A percentile compares a stretch with the other conserved stretches of the same genome.
phyloP scores from a whole-genome alignment of 495 filamentous ascomycete genomes.

The Polyplosphaeria fusca region DNA sequence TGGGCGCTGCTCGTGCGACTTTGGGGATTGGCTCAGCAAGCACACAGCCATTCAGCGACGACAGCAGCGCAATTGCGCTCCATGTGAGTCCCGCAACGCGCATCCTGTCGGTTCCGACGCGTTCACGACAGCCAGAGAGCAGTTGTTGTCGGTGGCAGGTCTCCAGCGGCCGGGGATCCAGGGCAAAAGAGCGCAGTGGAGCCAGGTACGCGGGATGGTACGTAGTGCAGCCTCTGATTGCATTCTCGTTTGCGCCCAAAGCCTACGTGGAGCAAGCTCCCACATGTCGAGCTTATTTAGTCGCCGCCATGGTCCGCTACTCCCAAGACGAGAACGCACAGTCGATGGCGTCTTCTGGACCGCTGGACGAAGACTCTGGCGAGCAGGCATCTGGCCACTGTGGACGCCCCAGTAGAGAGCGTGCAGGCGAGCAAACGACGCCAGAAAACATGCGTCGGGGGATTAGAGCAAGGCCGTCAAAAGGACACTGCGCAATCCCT shows the following conservation, averaged over 20 bases:
- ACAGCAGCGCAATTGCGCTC: slow-evolving; percentile 16
- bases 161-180: not conserved
- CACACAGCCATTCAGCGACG: not conserved
- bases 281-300: not conserved
- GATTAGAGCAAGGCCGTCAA: not conserved
- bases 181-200: not conserved
- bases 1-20: slow-evolving; percentile 9
- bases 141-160: not conserved
- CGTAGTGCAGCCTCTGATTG: not conserved
- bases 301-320: not conserved
- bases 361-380: too few relatives aligned
- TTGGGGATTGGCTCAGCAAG: slow-evolving; percentile 10
- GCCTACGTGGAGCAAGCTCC: not conserved
- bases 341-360: slow-evolving; percentile 8
- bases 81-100: not conserved
- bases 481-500: not conserved
- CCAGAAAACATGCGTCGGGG: not conserved
- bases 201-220: slow-evolving; percentile 11
- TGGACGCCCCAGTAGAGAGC: not conserved
- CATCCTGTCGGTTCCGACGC: not conserved
- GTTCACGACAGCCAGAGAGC: not conserved
- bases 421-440: not conserved
- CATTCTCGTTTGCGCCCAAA: not conserved
- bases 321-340: slow-evolving; percentile 9
- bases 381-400: too few relatives aligned